These are phyloP conservation scores for Suhomyces sp. DNA, from an alignment of 805 yeast genomes.

Conservation along the genomic window DNA sequence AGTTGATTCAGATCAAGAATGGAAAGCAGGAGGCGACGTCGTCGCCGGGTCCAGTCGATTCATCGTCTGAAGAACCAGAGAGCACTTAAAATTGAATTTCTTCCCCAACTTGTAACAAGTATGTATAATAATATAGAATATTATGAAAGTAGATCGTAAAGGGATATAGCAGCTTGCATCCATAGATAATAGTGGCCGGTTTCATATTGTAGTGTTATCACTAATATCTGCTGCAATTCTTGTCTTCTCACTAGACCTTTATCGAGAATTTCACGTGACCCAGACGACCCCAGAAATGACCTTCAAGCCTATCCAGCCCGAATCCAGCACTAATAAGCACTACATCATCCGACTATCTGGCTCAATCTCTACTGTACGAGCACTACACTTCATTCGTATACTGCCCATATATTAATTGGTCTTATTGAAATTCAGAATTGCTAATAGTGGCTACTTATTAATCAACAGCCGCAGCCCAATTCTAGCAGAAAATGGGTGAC, in stretches of 20 bases:
- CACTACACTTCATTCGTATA: background rate
- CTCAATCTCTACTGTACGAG: background rate
- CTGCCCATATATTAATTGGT: background rate
- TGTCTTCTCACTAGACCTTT: background rate
- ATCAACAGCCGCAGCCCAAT: background rate
- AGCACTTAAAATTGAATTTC: background rate
- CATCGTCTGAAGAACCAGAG: background rate
- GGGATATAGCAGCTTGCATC: too few relatives aligned
- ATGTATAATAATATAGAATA: background rate
- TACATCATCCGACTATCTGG: background rate
- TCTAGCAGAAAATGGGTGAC: background rate
- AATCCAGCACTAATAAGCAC: background rate
- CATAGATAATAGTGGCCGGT: too few relatives aligned
- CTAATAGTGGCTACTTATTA: too few relatives aligned
- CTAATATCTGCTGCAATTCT: background rate
- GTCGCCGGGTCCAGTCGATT: conserved; percentile 13
- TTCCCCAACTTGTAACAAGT: background rate
- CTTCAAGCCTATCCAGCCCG: background rate
- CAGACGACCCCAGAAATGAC: background rate
- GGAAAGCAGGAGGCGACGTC: conserved; percentile 21
- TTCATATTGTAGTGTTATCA: too few relatives aligned
- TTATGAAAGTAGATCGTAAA: too few relatives aligned
- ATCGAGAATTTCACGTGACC: background rate
- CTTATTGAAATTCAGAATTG: background rate
- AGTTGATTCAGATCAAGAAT: conserved; percentile 22